phyloP scores from a whole-genome alignment of 2,329 filamentous ascomycete genomes.

The Neofusicoccum umdonicola region DNA sequence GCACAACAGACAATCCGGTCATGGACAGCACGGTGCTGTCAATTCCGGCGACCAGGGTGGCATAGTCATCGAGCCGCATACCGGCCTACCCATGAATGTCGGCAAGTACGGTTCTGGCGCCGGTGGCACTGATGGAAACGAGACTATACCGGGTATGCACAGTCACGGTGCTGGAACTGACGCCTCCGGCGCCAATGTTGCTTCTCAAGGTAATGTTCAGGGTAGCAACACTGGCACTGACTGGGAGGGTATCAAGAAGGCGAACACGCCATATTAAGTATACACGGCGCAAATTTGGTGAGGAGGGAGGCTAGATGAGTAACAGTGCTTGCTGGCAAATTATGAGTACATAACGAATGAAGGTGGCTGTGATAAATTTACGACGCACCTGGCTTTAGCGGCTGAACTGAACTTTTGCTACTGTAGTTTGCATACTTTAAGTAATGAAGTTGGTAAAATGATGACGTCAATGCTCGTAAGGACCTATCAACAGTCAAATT shows the following conservation, averaged over 20 bases:
- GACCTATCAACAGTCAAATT: too few relatives aligned
- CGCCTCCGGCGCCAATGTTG: background rate
- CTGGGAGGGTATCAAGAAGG: slow-evolving; percentile 29
- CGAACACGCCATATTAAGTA: slow-evolving; percentile 27
- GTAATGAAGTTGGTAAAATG: too few relatives aligned
- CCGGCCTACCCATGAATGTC: slow-evolving; percentile 42
- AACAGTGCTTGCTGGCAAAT: too few relatives aligned
- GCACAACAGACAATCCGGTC: background rate
- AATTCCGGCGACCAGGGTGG: slow-evolving; percentile 22
- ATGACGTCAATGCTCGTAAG: too few relatives aligned
- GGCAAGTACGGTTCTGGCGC: slow-evolving; percentile 36
- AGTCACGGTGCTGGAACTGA: background rate
- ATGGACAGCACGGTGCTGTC: background rate
- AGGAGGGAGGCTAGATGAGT: too few relatives aligned
- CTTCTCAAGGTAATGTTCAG: background rate
- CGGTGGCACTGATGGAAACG: slow-evolving; percentile 38
- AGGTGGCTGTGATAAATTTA: too few relatives aligned
- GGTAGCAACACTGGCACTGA: slow-evolving; percentile 14
- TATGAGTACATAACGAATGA: too few relatives aligned
- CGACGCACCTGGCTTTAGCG: too few relatives aligned
- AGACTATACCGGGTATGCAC: slow-evolving; percentile 29
- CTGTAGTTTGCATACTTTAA: too few relatives aligned
- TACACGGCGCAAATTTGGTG: too few relatives aligned
- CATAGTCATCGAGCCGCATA: slow-evolving; percentile 37
- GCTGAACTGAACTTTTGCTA: too few relatives aligned